Evolutionary conservation across 1,284 basidiomycete species (phyloP).

Genomic region (Cystobasidiaceae sp.): DNA sequence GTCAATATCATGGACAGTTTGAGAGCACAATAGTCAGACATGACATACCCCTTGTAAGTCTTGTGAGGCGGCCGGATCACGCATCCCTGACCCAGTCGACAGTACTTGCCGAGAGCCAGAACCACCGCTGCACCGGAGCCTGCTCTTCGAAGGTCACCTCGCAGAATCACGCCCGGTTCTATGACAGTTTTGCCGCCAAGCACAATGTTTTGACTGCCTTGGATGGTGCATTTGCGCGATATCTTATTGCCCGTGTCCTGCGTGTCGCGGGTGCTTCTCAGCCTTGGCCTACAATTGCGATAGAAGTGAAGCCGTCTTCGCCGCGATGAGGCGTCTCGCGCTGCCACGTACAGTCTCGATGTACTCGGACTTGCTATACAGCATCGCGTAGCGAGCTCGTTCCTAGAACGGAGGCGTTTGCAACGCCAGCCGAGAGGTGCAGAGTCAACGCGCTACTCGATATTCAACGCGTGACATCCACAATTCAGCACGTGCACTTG

Average conservation of each 20-base stretch:
- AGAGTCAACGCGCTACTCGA: too few species aligned
- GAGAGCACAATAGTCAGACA: constrained; percentile 80
- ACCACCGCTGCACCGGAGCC: constrained; percentile 85
- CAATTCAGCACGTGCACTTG: neutral
- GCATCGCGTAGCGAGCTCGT: too few species aligned
- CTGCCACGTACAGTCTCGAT: constrained; percentile 18
- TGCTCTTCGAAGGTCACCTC: constrained; percentile 65
- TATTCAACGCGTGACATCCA: too few species aligned
- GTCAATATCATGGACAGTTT: constrained; percentile 52
- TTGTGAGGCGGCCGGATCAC: constrained; percentile 82
- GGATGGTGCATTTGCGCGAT: constrained; percentile 84
- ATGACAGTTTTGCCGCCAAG: constrained; percentile 97
- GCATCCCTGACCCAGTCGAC: constrained; percentile 78
- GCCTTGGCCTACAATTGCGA: neutral
- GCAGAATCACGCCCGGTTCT: constrained; percentile 75
- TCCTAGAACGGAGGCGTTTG: too few species aligned
- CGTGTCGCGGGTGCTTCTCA: neutral
- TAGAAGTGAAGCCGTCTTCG: neutral
- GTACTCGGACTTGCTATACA: constrained; percentile 21
- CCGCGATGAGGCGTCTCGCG: neutral
- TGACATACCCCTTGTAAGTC: constrained; percentile 64
- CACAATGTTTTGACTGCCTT: constrained; percentile 93
- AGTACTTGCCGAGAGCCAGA: constrained; percentile 87
- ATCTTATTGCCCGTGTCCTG: constrained; percentile 81
- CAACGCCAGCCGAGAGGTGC: too few species aligned